Evolutionary conservation across 495 filamentous ascomycete species (phyloP), one percentile per base, ranked within the genome.

Genomic region (Lophiotrema nucula): DNA sequence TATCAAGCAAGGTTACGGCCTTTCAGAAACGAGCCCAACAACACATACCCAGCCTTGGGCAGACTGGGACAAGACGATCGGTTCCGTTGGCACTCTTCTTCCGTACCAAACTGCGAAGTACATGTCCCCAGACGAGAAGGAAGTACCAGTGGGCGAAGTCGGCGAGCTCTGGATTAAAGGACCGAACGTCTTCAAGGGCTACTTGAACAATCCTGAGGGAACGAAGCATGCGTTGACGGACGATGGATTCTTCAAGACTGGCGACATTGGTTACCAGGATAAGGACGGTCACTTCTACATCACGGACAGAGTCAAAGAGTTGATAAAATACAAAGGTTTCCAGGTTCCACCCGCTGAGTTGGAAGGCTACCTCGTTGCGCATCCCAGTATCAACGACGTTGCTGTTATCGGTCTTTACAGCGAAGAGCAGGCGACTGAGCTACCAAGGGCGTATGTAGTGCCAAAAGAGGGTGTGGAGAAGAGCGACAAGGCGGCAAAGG

Each of bases 51-150:
- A 91, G 71, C 77, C 75, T 10, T 87, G 91, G 82, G 80, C 83
- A 37, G 83, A 88, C 39, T 97, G 93, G 93, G 76, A 79, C 46
- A 81, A 76, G 15, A 80, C 78, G 28, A 83, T 95, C 64, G 93
- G 93, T 23, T 85, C 86, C 4, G 90, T 92, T 1, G 93, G 93
- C 1, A 82, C 79, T 19, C 73, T 97, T 41, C 73, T 93, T 23
- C 88, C 90, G 0, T 91, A 91, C 65, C 84, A 91, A 76, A 82
- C 83, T 26, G 89, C 90, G 23, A 95, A 89, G 75, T 89, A 92
- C 70, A 87, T 91, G 73, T 64, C 59, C 19, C 38, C 60, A 5
- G 69, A 72, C 6, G 71, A 69, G 43, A 65, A 66, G 26, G 74
- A 74, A 38, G 67, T 76, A 0, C 64, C 68, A 25, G 67, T 59